Percentiles rank a stretch among this genome's conserved stretches.
phyloP scores from a whole-genome alignment of 2,329 filamentous ascomycete species.

The Teratosphaeria pseudoeucalypti region DNA sequence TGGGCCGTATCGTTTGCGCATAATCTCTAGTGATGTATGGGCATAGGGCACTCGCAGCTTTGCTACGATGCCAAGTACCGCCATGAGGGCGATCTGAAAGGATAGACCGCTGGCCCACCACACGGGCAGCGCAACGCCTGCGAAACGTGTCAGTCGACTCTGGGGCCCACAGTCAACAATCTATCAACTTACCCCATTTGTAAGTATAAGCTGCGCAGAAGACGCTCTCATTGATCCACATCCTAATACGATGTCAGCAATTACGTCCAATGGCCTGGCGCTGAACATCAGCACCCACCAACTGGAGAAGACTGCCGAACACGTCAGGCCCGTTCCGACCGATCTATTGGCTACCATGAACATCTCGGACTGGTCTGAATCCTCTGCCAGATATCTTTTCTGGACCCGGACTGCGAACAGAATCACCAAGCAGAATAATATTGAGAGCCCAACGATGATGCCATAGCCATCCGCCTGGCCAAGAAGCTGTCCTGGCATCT shows the following conservation, averaged over 20 bases:
- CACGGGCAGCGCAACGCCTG: conserved; percentile 13
- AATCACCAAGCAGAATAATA: conserved; percentile 40
- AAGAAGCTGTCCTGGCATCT: conserved; percentile 13
- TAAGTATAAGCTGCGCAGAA: conserved; percentile 28
- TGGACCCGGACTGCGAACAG: conserved; percentile 38
- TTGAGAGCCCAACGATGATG: conserved; percentile 38
- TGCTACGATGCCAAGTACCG: conserved; percentile 37
- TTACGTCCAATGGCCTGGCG: background rate
- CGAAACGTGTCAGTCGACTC: background rate
- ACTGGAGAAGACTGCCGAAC: conserved; percentile 24
- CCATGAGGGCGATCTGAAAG: conserved; percentile 43
- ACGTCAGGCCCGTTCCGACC: conserved; percentile 20
- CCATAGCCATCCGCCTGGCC: conserved; percentile 34
- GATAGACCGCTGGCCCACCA: conserved; percentile 31
- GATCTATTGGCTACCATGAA: conserved; percentile 28
- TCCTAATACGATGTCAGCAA: background rate
- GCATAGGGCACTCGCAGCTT: conserved; percentile 43
- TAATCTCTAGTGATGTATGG: conserved; percentile 42
- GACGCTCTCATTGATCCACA: conserved; percentile 36
- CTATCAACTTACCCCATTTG: conserved; percentile 10
- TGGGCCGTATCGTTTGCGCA: conserved; percentile 28
- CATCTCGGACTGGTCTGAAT: conserved; percentile 37
- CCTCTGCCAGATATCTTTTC: conserved; percentile 32
- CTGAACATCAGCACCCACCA: conserved; percentile 5
- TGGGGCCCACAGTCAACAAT: background rate